These are phyloP conservation scores for Globisporangium cystogenes DNA, from an alignment of 352 stramenopile genomes.

Conservation along the genomic window DNA sequence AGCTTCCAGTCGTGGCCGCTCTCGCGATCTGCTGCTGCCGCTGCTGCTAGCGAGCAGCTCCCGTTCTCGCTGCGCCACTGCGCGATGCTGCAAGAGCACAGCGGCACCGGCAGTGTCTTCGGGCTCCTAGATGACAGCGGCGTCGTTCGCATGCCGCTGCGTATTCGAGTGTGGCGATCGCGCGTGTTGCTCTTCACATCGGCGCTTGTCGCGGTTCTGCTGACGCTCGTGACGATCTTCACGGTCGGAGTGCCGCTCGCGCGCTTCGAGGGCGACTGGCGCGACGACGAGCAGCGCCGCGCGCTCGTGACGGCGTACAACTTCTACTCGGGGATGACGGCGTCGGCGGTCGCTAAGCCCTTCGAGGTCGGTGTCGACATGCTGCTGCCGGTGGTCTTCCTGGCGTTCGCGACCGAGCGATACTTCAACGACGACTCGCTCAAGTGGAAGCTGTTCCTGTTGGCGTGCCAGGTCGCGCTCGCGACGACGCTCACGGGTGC, in stretches of 20 bases:
- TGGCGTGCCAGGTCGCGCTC: slow-evolving; percentile 19
- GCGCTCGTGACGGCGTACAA: slow-evolving; percentile 35
- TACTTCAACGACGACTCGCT: slow-evolving; percentile 40
- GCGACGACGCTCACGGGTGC: slow-evolving; percentile 32
- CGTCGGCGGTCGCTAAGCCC: slow-evolving; percentile 26
- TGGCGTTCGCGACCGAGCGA: slow-evolving; percentile 30
- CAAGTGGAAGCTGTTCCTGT: slow-evolving; percentile 21
- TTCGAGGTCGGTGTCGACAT: slow-evolving; percentile 33
- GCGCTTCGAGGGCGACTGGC: slow-evolving; percentile 15
- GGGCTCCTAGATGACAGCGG: background rate
- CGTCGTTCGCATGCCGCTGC: slow-evolving; percentile 12
- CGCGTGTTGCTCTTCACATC: slow-evolving; percentile 19
- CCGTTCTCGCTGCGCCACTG: slow-evolving; percentile 19
- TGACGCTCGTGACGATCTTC: slow-evolving; percentile 24
- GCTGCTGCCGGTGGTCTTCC: slow-evolving; percentile 34
- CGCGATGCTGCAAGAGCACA: slow-evolving; percentile 16
- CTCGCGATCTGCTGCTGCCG: background rate
- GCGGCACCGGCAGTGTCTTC: background rate
- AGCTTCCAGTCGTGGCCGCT: background rate
- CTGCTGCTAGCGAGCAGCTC: no score
- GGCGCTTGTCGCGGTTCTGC: slow-evolving; percentile 15
- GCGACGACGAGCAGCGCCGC: slow-evolving; percentile 5
- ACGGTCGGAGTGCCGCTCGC: slow-evolving; percentile 19
- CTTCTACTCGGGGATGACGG: slow-evolving; percentile 39
- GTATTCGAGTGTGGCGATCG: slow-evolving; percentile 17